A percentile compares a stretch with the other conserved stretches of the same genome.
Evolutionary conservation across 768 basidiomycete species (phyloP).

Genomic region (Lactifluus piperatus): DNA sequence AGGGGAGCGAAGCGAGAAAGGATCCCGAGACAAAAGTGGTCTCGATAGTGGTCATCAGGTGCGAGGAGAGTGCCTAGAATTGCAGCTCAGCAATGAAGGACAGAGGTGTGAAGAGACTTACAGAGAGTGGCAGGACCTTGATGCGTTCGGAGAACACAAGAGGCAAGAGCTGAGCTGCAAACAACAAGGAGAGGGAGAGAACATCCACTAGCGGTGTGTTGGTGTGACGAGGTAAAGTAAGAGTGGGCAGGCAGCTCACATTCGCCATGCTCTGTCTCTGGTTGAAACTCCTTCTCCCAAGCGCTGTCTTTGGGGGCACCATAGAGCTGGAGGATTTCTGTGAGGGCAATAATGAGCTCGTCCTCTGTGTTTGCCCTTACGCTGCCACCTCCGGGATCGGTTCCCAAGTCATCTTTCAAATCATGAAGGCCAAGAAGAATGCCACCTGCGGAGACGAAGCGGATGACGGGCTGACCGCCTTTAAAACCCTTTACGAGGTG

Average conservation of each 20-base stretch:
- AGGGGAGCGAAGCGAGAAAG: slow-evolving; percentile 41
- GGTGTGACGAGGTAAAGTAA: neutral
- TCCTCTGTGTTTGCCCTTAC: slow-evolving; percentile 45
- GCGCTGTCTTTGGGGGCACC: slow-evolving; percentile 26
- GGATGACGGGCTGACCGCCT: slow-evolving; percentile 54
- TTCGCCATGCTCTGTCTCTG: slow-evolving; percentile 37
- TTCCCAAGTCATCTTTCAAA: slow-evolving; percentile 28
- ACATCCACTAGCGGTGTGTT: slow-evolving; percentile 17
- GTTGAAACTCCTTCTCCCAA: slow-evolving; percentile 66
- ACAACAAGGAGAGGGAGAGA: slow-evolving; percentile 29
- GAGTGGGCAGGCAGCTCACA: slow-evolving; percentile 19
- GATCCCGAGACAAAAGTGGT: slow-evolving; percentile 48
- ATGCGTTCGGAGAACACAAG: slow-evolving; percentile 47
- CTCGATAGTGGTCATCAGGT: slow-evolving; percentile 37
- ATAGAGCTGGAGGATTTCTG: slow-evolving; percentile 65
- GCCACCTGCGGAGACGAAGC: slow-evolving; percentile 56
- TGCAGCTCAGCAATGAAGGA: neutral
- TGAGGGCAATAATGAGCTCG: slow-evolving; percentile 58
- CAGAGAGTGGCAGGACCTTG: slow-evolving; percentile 49
- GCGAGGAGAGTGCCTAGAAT: slow-evolving; percentile 30
- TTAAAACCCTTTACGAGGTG: slow-evolving; percentile 49
- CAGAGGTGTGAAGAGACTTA: slow-evolving; percentile 24
- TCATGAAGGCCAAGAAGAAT: slow-evolving; percentile 59
- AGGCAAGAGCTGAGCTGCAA: slow-evolving; percentile 53
- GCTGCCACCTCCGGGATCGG: slow-evolving; percentile 23